phyloP scores from a whole-genome alignment of 306 rosid genomes.

The Pachyrhizus erosus region DNA sequence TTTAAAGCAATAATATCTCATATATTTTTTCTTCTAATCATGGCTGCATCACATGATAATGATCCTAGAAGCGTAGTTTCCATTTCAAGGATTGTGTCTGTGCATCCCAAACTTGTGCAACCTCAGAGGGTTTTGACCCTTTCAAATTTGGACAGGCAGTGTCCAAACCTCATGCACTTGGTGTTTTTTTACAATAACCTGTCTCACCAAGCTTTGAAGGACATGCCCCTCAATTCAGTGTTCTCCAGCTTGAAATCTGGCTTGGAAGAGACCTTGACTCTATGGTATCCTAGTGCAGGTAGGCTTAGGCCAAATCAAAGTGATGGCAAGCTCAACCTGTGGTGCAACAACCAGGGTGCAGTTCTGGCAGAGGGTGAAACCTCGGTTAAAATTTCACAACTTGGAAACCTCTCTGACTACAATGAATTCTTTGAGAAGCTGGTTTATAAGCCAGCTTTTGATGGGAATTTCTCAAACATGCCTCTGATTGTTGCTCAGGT shows the following conservation, averaged over 20 bases:
- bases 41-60: slow-evolving; percentile 50
- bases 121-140: slow-evolving; percentile 57
- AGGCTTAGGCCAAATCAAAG: slow-evolving; percentile 54
- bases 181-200: slow-evolving; percentile 61
- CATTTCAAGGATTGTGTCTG: slow-evolving; percentile 53
- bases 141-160: slow-evolving; percentile 83
- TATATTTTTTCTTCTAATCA: slow-evolving; percentile 7
- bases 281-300: slow-evolving; percentile 78
- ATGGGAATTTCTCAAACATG: slow-evolving; percentile 64
- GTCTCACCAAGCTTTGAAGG: background rate
- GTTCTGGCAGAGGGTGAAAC: slow-evolving; percentile 61
- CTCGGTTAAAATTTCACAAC: slow-evolving; percentile 49
- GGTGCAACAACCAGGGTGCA: slow-evolving; percentile 79
- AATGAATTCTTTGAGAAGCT: slow-evolving; percentile 64
- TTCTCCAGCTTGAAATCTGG: slow-evolving; percentile 62
- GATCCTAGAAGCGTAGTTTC: slow-evolving; percentile 50
- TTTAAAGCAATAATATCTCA: slow-evolving; percentile 27
- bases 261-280: slow-evolving; percentile 64
- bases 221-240: slow-evolving; percentile 52
- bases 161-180: slow-evolving; percentile 70
- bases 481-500: slow-evolving; percentile 88
- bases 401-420: slow-evolving; percentile 73
- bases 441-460: slow-evolving; percentile 65
- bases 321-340: slow-evolving; percentile 65
- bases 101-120: slow-evolving; percentile 53